Evolutionary conservation across 257 asterid genomes (phyloP).

Genomic region (Jacaranda copaia): DNA sequence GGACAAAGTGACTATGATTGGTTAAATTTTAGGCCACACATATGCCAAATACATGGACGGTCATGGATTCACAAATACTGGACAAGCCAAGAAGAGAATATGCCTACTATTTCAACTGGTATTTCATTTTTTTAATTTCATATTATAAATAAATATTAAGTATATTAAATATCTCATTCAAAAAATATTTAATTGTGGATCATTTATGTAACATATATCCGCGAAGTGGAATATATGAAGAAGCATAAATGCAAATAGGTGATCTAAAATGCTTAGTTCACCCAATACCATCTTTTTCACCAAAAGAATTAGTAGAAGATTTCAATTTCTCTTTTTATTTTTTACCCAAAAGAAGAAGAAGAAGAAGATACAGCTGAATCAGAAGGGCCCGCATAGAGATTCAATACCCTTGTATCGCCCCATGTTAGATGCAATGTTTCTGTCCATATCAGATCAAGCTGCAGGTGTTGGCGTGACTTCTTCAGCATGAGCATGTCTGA

Average conservation of each 20-base stretch:
- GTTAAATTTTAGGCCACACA: not conserved
- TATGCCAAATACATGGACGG: too few relatives aligned
- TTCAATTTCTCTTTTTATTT: slow-evolving; percentile 24
- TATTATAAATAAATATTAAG: too few relatives aligned
- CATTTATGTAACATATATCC: too few relatives aligned
- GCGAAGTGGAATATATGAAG: too few relatives aligned
- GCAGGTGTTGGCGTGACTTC: slow-evolving; percentile 50
- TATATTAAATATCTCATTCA: too few relatives aligned
- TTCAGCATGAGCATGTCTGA: slow-evolving; percentile 41
- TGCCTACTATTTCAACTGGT: too few relatives aligned
- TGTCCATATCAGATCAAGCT: slow-evolving; percentile 43
- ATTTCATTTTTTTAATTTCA: too few relatives aligned
- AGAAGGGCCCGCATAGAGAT: slow-evolving; percentile 20
- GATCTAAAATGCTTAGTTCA: too few relatives aligned
- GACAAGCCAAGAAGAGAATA: too few relatives aligned
- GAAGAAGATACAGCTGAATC: slow-evolving; percentile 8
- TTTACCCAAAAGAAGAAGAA: slow-evolving; percentile 13
- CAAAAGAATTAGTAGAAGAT: not conserved
- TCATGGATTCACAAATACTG: too few relatives aligned
- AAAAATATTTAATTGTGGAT: too few relatives aligned
- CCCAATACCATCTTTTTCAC: not conserved
- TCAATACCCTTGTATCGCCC: slow-evolving; percentile 19
- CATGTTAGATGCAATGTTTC: slow-evolving; percentile 28
- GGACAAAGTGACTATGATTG: not conserved
- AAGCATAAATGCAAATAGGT: too few relatives aligned